Evolutionary conservation across 176 grass and related monocot species (phyloP).

Genomic region (Neostapfia colusana): DNA sequence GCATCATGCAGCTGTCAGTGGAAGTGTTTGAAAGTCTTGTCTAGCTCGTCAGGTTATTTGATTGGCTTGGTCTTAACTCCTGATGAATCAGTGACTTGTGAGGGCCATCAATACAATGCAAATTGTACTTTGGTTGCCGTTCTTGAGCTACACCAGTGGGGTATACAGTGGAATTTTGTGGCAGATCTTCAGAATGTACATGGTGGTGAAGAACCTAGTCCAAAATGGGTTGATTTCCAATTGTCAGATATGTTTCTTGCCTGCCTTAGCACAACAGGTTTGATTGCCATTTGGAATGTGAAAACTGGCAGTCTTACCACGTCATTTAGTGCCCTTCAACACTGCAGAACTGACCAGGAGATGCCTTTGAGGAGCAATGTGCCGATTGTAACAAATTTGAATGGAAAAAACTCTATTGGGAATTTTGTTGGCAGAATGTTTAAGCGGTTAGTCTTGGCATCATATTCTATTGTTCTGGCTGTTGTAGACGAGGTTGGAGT

Average conservation of each 20-base stretch:
- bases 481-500: constrained; percentile 72
- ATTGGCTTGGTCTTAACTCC: constrained; percentile 66
- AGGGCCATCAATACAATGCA: constrained; percentile 36
- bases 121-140: constrained; percentile 54
- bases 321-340: constrained; percentile 50
- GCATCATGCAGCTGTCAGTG: constrained; percentile 52
- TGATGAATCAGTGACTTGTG: constrained; percentile 41
- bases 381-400: constrained; percentile 29
- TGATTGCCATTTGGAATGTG: constrained; percentile 65
- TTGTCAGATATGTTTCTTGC: constrained; percentile 82
- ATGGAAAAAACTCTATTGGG: constrained; percentile 25
- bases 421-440: constrained; percentile 44
- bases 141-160: constrained; percentile 70
- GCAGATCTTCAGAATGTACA: constrained; percentile 59
- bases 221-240: constrained; percentile 81
- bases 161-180: constrained; percentile 82
- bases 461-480: constrained; percentile 62
- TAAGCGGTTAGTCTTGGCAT: constrained; percentile 70
- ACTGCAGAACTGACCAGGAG: constrained; percentile 37
- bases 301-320: constrained; percentile 50
- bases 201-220: constrained; percentile 40
- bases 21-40: constrained; percentile 68
- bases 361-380: constrained; percentile 31
- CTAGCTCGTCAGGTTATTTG: constrained; percentile 69
- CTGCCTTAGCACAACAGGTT: constrained; percentile 63